Evolutionary conservation across 192 early-diverging fungal genomes (phyloP).

Genomic region (Linderina pennispora): DNA sequence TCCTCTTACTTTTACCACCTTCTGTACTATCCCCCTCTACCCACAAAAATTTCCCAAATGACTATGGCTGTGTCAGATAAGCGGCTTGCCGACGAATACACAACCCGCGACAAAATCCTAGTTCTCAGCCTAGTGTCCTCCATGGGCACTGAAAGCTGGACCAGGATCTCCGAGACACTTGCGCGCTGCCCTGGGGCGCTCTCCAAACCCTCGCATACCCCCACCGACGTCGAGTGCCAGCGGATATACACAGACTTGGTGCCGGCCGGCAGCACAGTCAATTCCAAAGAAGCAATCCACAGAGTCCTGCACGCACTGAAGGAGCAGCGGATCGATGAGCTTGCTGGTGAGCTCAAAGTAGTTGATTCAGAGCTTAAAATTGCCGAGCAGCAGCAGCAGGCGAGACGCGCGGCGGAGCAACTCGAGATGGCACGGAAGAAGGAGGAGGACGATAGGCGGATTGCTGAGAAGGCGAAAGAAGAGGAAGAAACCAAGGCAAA

Average conservation of each 20-base stretch:
- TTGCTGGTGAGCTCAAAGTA: too few species aligned
- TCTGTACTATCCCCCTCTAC: too few species aligned
- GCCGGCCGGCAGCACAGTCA: too few species aligned
- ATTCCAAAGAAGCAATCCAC: neutral
- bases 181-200: neutral
- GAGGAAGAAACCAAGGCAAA: too few species aligned
- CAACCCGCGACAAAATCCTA: slow-evolving; percentile 26
- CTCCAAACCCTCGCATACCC: neutral
- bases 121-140: slow-evolving; percentile 23
- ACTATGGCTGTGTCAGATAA: neutral
- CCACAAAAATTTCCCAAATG: slow-evolving; percentile 7
- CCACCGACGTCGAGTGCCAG: slow-evolving; percentile 19
- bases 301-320: neutral
- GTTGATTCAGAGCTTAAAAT: too few species aligned
- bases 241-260: slow-evolving; percentile 14
- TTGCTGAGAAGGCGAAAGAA: too few species aligned
- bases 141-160: slow-evolving; percentile 22
- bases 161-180: slow-evolving; percentile 3
- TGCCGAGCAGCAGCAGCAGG: too few species aligned
- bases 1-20: too few species aligned
- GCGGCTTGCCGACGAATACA: slow-evolving; percentile 1
- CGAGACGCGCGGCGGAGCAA: too few species aligned
- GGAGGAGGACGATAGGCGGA: too few species aligned
- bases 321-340: slow-evolving; percentile 20
- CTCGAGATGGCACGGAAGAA: too few species aligned